Evolutionary conservation across 768 basidiomycete species (phyloP).

Genomic region (Pleurotus salmoneostramineus): DNA sequence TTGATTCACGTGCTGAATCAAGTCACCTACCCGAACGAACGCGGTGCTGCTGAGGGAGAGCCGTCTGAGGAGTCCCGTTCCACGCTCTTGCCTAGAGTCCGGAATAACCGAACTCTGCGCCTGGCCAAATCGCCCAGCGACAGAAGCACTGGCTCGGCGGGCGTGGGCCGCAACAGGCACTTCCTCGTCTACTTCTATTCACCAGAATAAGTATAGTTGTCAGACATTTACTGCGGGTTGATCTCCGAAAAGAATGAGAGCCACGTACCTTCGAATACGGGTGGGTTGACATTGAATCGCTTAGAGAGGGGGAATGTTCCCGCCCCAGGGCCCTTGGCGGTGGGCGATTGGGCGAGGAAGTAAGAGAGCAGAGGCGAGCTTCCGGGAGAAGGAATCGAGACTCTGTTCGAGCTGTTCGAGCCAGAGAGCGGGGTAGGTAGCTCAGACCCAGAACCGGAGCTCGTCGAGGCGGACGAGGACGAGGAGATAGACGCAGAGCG

Average conservation of each 20-base stretch:
- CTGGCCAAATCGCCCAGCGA: conserved; percentile 49
- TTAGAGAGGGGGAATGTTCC: conserved; percentile 60
- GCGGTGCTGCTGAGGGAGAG: conserved; percentile 63
- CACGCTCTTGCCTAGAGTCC: conserved; percentile 56
- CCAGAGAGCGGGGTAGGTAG: conserved; percentile 48
- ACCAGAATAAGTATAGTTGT: conserved; percentile 5
- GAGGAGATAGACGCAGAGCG: conserved; percentile 68
- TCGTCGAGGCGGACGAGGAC: conserved; percentile 48
- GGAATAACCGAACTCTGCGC: conserved; percentile 38
- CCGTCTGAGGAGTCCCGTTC: conserved; percentile 66
- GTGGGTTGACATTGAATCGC: conserved; percentile 44
- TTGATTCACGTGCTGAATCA: background rate
- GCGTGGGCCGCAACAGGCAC: conserved; percentile 40
- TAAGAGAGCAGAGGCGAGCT: conserved; percentile 71
- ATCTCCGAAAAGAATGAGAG: background rate
- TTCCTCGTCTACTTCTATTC: conserved; percentile 35
- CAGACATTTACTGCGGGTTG: background rate
- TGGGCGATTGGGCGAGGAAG: conserved; percentile 60
- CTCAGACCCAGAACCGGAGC: conserved; percentile 49
- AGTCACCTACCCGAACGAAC: conserved; percentile 50
- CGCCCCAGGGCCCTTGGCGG: conserved; percentile 33
- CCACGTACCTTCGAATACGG: conserved; percentile 59
- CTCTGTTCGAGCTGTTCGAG: conserved; percentile 33
- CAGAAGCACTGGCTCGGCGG: conserved; percentile 59
- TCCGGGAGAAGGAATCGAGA: conserved; percentile 50